Percentiles rank a stretch among this genome's conserved stretches.
Evolutionary conservation across 305 asterid species (phyloP).

Genomic region (Solanum aculeatissimum): DNA sequence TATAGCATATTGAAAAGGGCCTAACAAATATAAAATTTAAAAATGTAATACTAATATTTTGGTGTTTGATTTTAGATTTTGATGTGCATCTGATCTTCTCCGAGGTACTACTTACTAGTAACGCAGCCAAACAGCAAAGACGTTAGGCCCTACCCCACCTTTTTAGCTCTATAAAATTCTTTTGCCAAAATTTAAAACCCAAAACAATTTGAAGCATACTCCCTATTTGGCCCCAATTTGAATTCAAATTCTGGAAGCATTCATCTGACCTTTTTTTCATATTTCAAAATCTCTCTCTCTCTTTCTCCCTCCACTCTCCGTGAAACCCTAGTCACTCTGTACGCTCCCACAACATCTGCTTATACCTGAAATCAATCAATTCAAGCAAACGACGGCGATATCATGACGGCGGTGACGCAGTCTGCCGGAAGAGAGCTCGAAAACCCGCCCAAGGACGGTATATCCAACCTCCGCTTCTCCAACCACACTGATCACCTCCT

Average conservation of each 20-base stretch:
- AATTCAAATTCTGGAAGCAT: constrained; percentile 1
- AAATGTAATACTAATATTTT: not conserved
- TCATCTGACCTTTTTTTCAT: not conserved
- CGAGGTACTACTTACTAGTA: not conserved
- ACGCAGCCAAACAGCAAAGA: not conserved
- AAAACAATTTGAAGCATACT: not conserved
- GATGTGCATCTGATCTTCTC: not conserved
- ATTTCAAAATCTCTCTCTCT: not conserved
- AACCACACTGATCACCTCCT: constrained; percentile 86
- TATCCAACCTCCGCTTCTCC: constrained; percentile 86
- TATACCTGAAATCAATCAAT: not conserved
- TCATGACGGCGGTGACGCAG: constrained; percentile 66
- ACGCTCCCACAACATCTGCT: not conserved
- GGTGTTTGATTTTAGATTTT: not conserved
- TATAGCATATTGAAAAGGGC: no score
- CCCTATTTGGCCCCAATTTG: not conserved
- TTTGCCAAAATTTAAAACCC: not conserved
- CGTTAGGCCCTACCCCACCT: not conserved
- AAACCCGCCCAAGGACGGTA: constrained; percentile 77
- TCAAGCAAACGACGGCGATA: not conserved
- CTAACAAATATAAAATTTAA: not conserved
- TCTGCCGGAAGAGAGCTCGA: constrained; percentile 57
- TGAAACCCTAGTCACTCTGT: constrained; percentile 5
- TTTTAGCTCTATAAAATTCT: not conserved
- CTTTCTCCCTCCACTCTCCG: not conserved